Percentiles rank a stretch among this genome's conserved stretches.
These are phyloP conservation scores for Lojkania enalia DNA, from an alignment of 2,329 filamentous ascomycete genomes.

Conservation along the genomic window DNA sequence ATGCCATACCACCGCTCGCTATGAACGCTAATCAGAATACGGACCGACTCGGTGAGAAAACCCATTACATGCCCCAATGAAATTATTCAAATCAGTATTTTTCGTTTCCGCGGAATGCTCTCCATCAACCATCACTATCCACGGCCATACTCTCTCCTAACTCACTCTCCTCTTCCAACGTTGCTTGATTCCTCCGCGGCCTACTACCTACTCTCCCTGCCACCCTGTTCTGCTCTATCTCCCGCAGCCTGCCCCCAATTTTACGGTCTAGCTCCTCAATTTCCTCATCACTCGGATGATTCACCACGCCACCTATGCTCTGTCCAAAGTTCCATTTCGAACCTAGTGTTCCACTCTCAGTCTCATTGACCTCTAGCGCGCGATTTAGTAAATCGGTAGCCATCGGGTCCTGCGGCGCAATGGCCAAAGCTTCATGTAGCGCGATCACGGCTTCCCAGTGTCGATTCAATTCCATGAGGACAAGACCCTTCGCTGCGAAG, in stretches of 20 bases:
- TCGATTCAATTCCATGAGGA: slow-evolving; percentile 75
- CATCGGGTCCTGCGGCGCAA: slow-evolving; percentile 78
- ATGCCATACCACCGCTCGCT: no score
- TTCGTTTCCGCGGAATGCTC: neutral
- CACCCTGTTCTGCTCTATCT: slow-evolving; percentile 53
- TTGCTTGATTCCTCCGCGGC: slow-evolving; percentile 54
- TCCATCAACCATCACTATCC: slow-evolving; percentile 56
- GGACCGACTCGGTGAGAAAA: no score
- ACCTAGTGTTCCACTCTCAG: slow-evolving; percentile 13
- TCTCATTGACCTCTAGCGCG: slow-evolving; percentile 57
- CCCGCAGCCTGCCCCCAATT: slow-evolving; percentile 55
- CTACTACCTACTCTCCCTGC: slow-evolving; percentile 56
- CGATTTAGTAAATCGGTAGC: slow-evolving; percentile 77
- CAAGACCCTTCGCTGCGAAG: slow-evolving; percentile 81
- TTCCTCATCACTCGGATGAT: slow-evolving; percentile 26
- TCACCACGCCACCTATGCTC: neutral
- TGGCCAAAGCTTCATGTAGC: slow-evolving; percentile 81
- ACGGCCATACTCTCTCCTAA: slow-evolving; percentile 58
- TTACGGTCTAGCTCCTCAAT: slow-evolving; percentile 60
- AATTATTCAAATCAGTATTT: no score
- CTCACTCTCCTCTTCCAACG: slow-evolving; percentile 45
- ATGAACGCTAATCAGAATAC: no score
- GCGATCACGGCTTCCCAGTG: slow-evolving; percentile 78
- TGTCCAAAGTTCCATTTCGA: neutral
- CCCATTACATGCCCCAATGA: no score